phyloP scores from a whole-genome alignment of 306 rosid genomes.

The Lagenaria siceraria region DNA sequence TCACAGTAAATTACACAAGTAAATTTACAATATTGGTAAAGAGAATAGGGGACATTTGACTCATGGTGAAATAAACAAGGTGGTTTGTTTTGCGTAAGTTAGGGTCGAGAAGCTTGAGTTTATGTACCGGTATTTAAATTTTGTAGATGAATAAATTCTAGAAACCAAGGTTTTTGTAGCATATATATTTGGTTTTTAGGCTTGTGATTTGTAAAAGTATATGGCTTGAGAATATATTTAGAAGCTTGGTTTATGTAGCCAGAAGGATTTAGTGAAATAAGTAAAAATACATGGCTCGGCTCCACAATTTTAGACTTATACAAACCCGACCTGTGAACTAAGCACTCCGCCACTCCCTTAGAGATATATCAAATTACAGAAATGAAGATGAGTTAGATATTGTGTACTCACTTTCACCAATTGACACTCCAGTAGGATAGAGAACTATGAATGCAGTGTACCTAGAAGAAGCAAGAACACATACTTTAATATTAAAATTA shows the following conservation, averaged over 20 bases:
- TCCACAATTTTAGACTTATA: neutral
- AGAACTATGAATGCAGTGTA: conserved; percentile 76
- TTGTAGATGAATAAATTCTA: neutral
- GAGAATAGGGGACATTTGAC: neutral
- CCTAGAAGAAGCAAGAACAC: conserved; percentile 28
- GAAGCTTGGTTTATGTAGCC: neutral
- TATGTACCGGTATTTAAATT: neutral
- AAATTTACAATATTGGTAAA: neutral
- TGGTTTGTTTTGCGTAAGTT: neutral
- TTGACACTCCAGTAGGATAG: conserved; percentile 67
- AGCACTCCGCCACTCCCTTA: neutral
- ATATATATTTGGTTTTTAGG: neutral
- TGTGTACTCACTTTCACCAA: conserved; percentile 80
- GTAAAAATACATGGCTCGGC: neutral
- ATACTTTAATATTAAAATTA: neutral
- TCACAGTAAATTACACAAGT: too few relatives aligned
- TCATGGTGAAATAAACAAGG: neutral
- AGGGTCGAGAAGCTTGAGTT: neutral
- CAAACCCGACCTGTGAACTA: neutral
- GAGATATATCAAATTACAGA: neutral
- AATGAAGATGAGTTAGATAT: conserved; percentile 7
- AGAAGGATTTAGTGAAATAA: too few relatives aligned
- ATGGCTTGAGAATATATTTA: neutral
- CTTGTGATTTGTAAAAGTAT: neutral
- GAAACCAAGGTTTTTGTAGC: neutral